Evolutionary conservation across 257 asterid species (phyloP).

Genomic region (Ajuga chamaepitys): DNA sequence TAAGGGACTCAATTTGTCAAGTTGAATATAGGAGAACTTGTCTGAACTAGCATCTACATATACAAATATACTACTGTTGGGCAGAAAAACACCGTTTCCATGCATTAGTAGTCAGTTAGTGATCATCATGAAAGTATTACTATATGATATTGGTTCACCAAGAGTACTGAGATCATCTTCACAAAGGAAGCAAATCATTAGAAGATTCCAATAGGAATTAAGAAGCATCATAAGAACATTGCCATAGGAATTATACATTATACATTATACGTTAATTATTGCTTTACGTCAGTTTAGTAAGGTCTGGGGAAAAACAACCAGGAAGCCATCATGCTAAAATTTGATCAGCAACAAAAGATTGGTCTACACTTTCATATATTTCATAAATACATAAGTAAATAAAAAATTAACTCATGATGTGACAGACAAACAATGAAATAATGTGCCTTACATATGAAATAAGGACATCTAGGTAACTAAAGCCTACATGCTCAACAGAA

Average conservation of each 20-base stretch:
- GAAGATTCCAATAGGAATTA: too few relatives aligned
- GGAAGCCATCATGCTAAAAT: background rate
- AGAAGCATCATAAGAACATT: background rate
- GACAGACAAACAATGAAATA: background rate
- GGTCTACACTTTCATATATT: background rate
- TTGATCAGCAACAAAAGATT: background rate
- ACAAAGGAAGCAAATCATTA: background rate
- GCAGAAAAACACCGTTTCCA: background rate
- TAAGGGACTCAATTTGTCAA: background rate
- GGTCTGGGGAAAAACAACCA: background rate
- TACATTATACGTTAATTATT: background rate
- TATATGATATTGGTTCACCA: background rate
- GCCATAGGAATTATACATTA: background rate
- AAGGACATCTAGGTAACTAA: background rate
- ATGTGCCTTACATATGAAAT: constrained; percentile 3
- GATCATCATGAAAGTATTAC: background rate
- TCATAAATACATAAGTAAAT: background rate
- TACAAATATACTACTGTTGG: background rate
- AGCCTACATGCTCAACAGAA: background rate
- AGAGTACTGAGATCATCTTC: background rate
- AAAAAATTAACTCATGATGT: background rate
- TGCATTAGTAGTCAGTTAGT: too few relatives aligned
- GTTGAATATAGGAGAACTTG: background rate
- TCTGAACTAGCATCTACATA: background rate
- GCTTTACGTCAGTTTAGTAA: too few relatives aligned